These are phyloP conservation scores for Talaromyces sp. DNA, from an alignment of 2,329 filamentous ascomycete genomes.

Conservation along the genomic window DNA sequence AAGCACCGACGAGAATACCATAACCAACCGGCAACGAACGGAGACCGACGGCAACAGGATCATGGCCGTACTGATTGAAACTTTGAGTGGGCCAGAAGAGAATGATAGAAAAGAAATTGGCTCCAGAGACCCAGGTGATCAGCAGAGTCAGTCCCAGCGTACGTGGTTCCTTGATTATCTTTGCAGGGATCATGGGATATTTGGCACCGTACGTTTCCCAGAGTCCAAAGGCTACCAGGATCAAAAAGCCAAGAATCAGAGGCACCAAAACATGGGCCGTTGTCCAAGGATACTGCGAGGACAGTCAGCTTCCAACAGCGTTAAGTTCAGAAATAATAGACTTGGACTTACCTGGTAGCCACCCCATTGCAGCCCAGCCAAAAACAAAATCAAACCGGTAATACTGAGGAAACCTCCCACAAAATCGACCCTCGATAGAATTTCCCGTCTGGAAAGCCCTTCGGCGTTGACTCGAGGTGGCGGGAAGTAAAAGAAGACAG, in stretches of 20 bases:
- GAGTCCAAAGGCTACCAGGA: slow-evolving; percentile 41
- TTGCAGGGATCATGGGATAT: slow-evolving; percentile 42
- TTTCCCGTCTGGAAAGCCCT: slow-evolving; percentile 33
- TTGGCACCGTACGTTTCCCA: slow-evolving; percentile 45
- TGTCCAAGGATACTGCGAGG: slow-evolving; percentile 36
- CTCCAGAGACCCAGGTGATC: slow-evolving; percentile 56
- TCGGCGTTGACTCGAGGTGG: slow-evolving; percentile 39
- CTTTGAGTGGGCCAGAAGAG: slow-evolving; percentile 61
- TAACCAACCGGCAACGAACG: slow-evolving; percentile 62
- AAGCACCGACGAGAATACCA: slow-evolving; percentile 57
- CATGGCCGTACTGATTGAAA: slow-evolving; percentile 62
- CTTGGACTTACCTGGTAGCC: slow-evolving; percentile 36
- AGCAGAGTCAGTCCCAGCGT: slow-evolving; percentile 50
- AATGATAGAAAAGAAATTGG: slow-evolving; percentile 53
- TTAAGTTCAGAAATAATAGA: slow-evolving; percentile 2
- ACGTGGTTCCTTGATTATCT: slow-evolving; percentile 44
- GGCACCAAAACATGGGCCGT: slow-evolving; percentile 43
- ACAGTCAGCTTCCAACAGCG: not conserved
- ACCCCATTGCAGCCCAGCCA: slow-evolving; percentile 50
- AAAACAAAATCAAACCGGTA: slow-evolving; percentile 43
- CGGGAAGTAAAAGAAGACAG: slow-evolving; percentile 41
- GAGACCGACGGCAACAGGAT: slow-evolving; percentile 60
- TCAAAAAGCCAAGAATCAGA: slow-evolving; percentile 39
- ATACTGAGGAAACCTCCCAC: slow-evolving; percentile 47
- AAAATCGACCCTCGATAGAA: slow-evolving; percentile 46